Evolutionary conservation across 768 basidiomycete species (phyloP).

Genomic region (Cyclocybe cylindracea): DNA sequence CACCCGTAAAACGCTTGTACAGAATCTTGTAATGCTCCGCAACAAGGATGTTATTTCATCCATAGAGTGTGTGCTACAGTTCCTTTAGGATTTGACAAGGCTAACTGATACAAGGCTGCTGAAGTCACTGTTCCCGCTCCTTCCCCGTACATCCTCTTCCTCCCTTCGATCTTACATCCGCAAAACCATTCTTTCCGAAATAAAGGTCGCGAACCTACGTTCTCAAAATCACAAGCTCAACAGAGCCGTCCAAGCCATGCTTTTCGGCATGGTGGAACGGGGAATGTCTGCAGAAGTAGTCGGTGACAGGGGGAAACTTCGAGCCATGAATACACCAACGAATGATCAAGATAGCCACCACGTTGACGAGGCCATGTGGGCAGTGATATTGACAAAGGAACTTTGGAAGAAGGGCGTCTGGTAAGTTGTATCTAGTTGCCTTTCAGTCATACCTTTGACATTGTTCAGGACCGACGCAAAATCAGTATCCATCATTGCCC

Average conservation of each 20-base stretch:
- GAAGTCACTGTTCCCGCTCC: slow-evolving; percentile 89
- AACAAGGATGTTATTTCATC: slow-evolving; percentile 93
- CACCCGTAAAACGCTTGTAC: slow-evolving; percentile 81
- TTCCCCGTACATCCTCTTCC: slow-evolving; percentile 91
- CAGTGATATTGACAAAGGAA: slow-evolving; percentile 89
- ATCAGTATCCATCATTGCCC: slow-evolving; percentile 86
- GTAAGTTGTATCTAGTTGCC: slow-evolving; percentile 35
- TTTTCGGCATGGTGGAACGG: slow-evolving; percentile 94
- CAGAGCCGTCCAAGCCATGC: slow-evolving; percentile 90
- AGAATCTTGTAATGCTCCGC: slow-evolving; percentile 89
- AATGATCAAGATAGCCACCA: slow-evolving; percentile 40
- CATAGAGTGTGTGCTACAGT: slow-evolving; percentile 67
- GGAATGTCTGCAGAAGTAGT: slow-evolving; percentile 82
- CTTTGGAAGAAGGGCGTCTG: slow-evolving; percentile 94
- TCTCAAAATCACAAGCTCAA: slow-evolving; percentile 96
- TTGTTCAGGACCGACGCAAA: slow-evolving; percentile 79
- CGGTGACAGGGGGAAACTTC: slow-evolving; percentile 82
- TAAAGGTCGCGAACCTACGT: slow-evolving; percentile 85
- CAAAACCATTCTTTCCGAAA: slow-evolving; percentile 91
- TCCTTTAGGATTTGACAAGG: background rate
- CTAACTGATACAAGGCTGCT: slow-evolving; percentile 61
- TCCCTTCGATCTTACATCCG: slow-evolving; percentile 84
- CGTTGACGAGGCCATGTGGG: slow-evolving; percentile 96
- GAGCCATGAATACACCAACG: slow-evolving; percentile 38
- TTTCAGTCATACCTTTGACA: background rate